Base-by-base conservation (phyloP, 495 filamentous ascomycete genomes). In the Trichocladium antarcticum region DNA sequence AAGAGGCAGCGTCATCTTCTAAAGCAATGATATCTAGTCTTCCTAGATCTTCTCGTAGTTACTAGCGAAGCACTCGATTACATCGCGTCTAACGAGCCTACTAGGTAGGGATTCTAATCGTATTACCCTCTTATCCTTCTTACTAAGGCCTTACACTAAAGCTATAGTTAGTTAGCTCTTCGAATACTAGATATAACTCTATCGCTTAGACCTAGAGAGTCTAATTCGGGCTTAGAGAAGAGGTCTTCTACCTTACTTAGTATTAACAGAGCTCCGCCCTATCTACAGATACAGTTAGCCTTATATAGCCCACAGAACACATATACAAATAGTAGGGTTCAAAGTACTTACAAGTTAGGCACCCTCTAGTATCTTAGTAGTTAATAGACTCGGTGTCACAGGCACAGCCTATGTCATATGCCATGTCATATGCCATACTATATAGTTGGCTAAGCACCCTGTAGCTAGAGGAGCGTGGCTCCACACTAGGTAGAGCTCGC, bases 1-100 rank as follows among this genome's bases (percentile, higher is more conserved):
- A 34, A 14, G 15, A 16, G 44, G 50, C 32, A 53, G 36, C 19
- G 44, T 53, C 41, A 44, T 53, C 28, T 47, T 53, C 22, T 42
- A 24, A 27, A 53, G 43, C 27, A 53, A 46, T 41, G 28, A 42
- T 39, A 31, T 40, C 50, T 34, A 53, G 50, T 53, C 50, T 47
- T 21, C 42, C 32, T 32, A 41, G 14, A 45, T 53, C 32, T 47
- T 53, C 43, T 47, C 15, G 24, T 37, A 53, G 32, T 47, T 53
- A 3, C 35, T 34, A n/a, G 37, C 37, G n/a, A 53, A 53, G 43
- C 42, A 47, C 34, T 46, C 31, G 37, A 47, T 35, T 46, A 42
- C 34, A 39, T 53, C 37, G 21, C 32, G 28, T 28, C 50, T 45
- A 21, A 45, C 21, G 29, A 53, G 50, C 50, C 42, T 42, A 12